phyloP scores from a whole-genome alignment of 371 early-diverging fungal genomes.

The Mucor plumbeus region DNA sequence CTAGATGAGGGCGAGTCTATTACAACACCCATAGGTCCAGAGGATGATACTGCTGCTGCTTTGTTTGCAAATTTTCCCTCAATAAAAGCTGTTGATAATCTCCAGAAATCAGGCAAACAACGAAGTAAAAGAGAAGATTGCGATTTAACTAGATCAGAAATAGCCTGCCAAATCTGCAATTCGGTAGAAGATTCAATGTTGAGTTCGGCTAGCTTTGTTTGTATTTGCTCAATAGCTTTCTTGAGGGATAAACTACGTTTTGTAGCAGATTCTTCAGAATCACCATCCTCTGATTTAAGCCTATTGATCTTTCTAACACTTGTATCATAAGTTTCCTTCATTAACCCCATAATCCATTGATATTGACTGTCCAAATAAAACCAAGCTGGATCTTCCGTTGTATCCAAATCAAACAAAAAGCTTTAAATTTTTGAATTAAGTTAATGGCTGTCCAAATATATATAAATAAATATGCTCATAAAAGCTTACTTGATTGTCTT shows the following conservation, averaged over 20 bases:
- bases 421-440: constrained; percentile 32
- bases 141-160: constrained; percentile 69
- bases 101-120: constrained; percentile 93
- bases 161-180: constrained; percentile 75
- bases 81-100: constrained; percentile 80
- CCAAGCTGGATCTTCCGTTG: constrained; percentile 88
- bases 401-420: constrained; percentile 80
- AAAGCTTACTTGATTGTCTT: constrained; percentile 76
- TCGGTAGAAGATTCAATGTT: constrained; percentile 44
- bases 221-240: constrained; percentile 40
- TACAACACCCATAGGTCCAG: constrained; percentile 10
- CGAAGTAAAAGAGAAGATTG: constrained; percentile 77
- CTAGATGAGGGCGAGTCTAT: constrained; percentile 24
- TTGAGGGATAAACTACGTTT: constrained; percentile 44
- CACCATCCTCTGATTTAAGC: constrained; percentile 21
- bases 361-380: constrained; percentile 89
- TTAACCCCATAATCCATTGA: constrained; percentile 81
- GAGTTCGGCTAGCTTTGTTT: constrained; percentile 31
- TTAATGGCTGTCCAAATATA: background rate
- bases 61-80: constrained; percentile 80
- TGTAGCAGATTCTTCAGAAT: constrained; percentile 39
- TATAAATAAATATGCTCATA: background rate
- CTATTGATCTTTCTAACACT: constrained; percentile 53
- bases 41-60: constrained; percentile 31
- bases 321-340: constrained; percentile 68